Evolutionary conservation across 257 asterid species (phyloP), one percentile per base, ranked within the genome.

Genomic region (Avicennia marina): DNA sequence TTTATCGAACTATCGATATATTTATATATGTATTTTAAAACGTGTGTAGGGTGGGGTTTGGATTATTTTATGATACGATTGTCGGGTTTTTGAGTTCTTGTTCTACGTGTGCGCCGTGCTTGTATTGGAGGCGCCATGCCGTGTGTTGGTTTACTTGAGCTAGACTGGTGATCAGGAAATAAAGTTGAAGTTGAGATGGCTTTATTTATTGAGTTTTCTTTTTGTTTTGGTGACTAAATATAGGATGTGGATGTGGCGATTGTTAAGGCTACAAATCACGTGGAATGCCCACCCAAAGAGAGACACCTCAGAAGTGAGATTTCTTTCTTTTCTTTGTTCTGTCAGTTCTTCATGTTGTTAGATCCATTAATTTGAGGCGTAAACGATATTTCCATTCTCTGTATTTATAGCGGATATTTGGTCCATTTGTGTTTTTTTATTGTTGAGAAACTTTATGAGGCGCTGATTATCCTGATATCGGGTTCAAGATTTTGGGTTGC

Each of bases 181-280:
- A 18, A 19, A 44, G 25, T 2, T 22, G 31, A 38, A 70, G 33
- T 8, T 29, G 55, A 6, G 60, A 71, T 75, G 62, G 29, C 40
- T 56, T 66, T 63, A 26, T 13, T 31, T 47, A 18, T 49, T 51
- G 5, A 51, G 18, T 2, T 15, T 7, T 36, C 39, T 47, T 56
- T 47, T 25, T 18, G 68, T 62, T 66, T 60, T 32, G 75, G 40
- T 74, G 75, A 32, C 72, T 64, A 70, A 66, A 61, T 63, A 58
- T 77, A 93, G 97, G 96, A 93, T 79, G 83, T 93, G 72, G 99
- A 93, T 82, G 97, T 93, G 79, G 99, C 97, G 76, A 81, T 89
- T 79, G 99, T 86, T 53, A 93, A 93, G 84, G 96, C 99, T 72
- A 93, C 99, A 7, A 93, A 93, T 83, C 99, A 93, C 79, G 99